Evolutionary conservation across 148 eudicot genomes (phyloP).

Genomic region (Suaeda aralocaspica): DNA sequence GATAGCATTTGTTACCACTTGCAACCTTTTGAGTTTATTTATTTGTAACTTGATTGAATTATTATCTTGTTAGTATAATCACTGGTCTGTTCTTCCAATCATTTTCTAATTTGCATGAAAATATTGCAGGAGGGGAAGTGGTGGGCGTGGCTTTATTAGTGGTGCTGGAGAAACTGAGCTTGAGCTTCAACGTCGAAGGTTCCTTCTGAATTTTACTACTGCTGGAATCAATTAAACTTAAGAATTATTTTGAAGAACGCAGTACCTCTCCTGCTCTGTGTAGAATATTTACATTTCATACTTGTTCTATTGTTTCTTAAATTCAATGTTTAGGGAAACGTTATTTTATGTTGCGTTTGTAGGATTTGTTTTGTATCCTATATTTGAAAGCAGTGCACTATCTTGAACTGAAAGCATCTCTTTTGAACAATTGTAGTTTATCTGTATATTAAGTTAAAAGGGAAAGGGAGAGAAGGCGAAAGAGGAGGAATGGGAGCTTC

Average conservation of each 20-base stretch:
- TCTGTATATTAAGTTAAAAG: no score
- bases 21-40: not conserved
- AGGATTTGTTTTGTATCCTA: not conserved
- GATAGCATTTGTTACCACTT: not conserved
- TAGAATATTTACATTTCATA: not conserved
- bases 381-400: not conserved
- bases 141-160: slow-evolving; percentile 88
- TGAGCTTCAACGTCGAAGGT: slow-evolving; percentile 98
- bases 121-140: slow-evolving; percentile 89
- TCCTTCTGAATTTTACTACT: slow-evolving; percentile 15
- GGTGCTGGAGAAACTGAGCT: slow-evolving; percentile 99
- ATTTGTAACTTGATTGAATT: not conserved
- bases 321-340: not conserved
- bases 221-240: not conserved
- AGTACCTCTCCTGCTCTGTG: not conserved
- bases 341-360: not conserved
- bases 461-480: no score
- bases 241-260: not conserved
- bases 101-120: slow-evolving; percentile 14
- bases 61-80: not conserved
- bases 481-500: no score
- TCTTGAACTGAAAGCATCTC: not conserved
- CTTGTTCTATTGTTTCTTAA: not conserved
- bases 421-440: not conserved
- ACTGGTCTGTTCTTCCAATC: not conserved